phyloP scores from a whole-genome alignment of 768 basidiomycete genomes.

The Kwoniella heveanensis region DNA sequence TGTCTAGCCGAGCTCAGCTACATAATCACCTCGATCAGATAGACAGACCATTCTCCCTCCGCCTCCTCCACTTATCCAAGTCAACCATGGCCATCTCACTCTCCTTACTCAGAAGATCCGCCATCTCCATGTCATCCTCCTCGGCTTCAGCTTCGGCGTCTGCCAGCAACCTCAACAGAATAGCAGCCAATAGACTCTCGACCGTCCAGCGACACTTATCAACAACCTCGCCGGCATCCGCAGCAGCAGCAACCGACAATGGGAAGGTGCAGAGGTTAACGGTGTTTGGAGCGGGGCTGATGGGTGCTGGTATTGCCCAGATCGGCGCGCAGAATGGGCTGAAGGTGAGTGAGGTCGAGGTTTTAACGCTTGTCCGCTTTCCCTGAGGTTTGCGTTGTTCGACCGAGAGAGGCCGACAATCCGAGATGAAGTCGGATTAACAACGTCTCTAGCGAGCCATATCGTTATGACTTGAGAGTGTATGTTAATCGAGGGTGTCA shows the following conservation, averaged over 20 bases:
- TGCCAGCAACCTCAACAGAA: slow-evolving; percentile 9
- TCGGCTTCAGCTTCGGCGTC: not conserved
- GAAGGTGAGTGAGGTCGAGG: slow-evolving; percentile 45
- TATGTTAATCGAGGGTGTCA: too few species aligned
- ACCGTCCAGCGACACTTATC: slow-evolving; percentile 35
- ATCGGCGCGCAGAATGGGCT: slow-evolving; percentile 58
- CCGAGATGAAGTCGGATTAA: too few species aligned
- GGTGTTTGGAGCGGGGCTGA: slow-evolving; percentile 58
- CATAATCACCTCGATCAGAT: too few species aligned
- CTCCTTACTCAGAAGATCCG: not conserved
- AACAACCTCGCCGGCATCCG: not conserved
- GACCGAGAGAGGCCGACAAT: too few species aligned
- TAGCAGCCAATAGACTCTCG: slow-evolving; percentile 20
- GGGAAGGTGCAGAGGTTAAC: slow-evolving; percentile 53
- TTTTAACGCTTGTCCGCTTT: too few species aligned
- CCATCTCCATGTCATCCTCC: not conserved
- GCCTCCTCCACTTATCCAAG: too few species aligned
- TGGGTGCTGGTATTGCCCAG: slow-evolving; percentile 60
- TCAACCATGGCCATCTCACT: not conserved
- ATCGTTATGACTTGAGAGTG: too few species aligned
- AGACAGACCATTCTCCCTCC: not conserved
- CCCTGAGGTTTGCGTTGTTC: too few species aligned
- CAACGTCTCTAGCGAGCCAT: too few species aligned
- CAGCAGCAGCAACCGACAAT: not conserved
- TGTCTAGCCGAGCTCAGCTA: too few species aligned